Evolutionary conservation across 108 stramenopile species (phyloP), one percentile per base, ranked within the genome.

Genomic region (Skeletonema costatum): DNA sequence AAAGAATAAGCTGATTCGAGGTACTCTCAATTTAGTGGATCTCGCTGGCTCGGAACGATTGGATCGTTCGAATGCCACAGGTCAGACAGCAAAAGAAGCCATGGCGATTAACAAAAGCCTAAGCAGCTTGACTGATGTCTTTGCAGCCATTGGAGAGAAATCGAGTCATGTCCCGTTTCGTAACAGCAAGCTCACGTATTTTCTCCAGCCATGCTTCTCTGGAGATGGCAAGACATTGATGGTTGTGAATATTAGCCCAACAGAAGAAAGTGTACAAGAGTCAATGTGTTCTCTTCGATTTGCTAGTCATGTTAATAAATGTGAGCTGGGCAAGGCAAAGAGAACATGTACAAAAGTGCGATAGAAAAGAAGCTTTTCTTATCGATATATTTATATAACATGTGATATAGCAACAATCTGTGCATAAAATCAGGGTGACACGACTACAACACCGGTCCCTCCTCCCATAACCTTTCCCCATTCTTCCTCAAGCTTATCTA

Each of bases 241-340:
- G 92, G 69, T 95, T 51, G 94, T 95, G 9, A 95, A 93, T 76
- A 63, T 92, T 8, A 85, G 85, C 2, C 88, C 90, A 6, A 92
- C 92, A 46, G 65, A 81, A 16, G 75, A 59, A 91, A 96, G 93
- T 85, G 89, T 87, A 2, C 89, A 89, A 60, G 99, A 99, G 69
- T 95, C 92, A n/a, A 75, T 98, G 16, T 91, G 90, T n/a, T 99
- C 98, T n/a, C 75, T 99, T 41, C 90, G 90, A 29, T 99, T 98
- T 73, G 98, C 98, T 12, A 44, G 64, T 53, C 48, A 73, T 7
- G 85, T 85, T 4, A 77, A 72, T 19, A 71, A 66, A 36, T 73
- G 77, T 46, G 85, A 85, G 63, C 85, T 85, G 50, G 85, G 85
- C 0, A 78, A 75, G 42, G 60, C 73, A 33, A 73, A 73, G 29